Conservation (phyloP, 345 rosid genomes). For the Bretschneidera sinensis region DNA sequence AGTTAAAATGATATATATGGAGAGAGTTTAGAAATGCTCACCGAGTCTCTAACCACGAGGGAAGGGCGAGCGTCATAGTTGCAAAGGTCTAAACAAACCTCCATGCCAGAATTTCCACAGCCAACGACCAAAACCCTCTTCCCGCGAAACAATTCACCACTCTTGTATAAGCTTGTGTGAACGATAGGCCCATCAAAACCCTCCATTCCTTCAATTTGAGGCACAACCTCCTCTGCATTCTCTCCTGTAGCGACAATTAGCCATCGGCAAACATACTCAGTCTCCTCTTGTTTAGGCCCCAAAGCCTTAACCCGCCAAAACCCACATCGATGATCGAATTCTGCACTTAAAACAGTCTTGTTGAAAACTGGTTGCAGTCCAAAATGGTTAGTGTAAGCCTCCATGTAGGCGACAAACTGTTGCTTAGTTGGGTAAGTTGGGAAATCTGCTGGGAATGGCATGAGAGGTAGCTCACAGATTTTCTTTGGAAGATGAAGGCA, state of each 20-base stretch:
- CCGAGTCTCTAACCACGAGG: slow-evolving; percentile 78
- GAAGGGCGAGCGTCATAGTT: slow-evolving; percentile 57
- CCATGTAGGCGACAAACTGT: slow-evolving; percentile 58
- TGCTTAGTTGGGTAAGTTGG: slow-evolving; percentile 78
- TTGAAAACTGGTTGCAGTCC: slow-evolving; percentile 47
- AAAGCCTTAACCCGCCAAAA: slow-evolving; percentile 56
- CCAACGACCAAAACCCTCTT: slow-evolving; percentile 77
- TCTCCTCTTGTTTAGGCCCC: slow-evolving; percentile 32
- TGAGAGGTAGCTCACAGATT: slow-evolving; percentile 67
- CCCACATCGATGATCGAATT: slow-evolving; percentile 37
- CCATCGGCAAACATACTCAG: slow-evolving; percentile 55
- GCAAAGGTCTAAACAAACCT: slow-evolving; percentile 83
- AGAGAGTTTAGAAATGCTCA: slow-evolving; percentile 24
- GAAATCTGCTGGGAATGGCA: slow-evolving; percentile 56
- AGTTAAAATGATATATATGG: too few species aligned
- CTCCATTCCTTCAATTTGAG: slow-evolving; percentile 52
- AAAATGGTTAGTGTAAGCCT: slow-evolving; percentile 39
- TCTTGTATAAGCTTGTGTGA: slow-evolving; percentile 59
- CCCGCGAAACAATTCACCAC: slow-evolving; percentile 43
- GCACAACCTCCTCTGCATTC: slow-evolving; percentile 70
- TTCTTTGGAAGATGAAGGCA: slow-evolving; percentile 86
- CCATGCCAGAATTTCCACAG: slow-evolving; percentile 97
- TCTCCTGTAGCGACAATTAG: slow-evolving; percentile 79
- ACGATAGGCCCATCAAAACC: slow-evolving; percentile 47
- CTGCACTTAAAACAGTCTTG: slow-evolving; percentile 46